A percentile compares a stretch with the other conserved stretches of the same genome.
These are phyloP conservation scores for Gastrolobium bilobum DNA, from an alignment of 306 rosid genomes.

Conservation along the genomic window DNA sequence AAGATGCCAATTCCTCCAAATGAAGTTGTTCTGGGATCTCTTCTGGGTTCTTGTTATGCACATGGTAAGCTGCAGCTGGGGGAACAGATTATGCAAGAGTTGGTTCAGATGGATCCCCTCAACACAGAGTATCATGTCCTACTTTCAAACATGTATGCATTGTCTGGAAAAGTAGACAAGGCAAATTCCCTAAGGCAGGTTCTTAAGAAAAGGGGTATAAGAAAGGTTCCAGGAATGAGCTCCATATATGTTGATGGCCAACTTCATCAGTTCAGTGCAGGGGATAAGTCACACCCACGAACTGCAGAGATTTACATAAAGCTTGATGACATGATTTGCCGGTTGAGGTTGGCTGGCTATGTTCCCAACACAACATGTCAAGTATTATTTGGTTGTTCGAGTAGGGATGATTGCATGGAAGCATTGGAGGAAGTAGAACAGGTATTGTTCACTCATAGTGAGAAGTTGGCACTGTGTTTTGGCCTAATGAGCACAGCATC, in stretches of 20 bases:
- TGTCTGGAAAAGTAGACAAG: slow-evolving; percentile 63
- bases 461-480: slow-evolving; percentile 80
- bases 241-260: slow-evolving; percentile 64
- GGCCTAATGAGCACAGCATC: slow-evolving; percentile 69
- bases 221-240: slow-evolving; percentile 81
- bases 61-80: slow-evolving; percentile 68
- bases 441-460: slow-evolving; percentile 76
- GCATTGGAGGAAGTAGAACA: slow-evolving; percentile 77
- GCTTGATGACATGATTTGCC: slow-evolving; percentile 70
- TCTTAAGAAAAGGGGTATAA: slow-evolving; percentile 63
- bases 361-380: slow-evolving; percentile 68
- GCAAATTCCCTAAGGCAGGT: slow-evolving; percentile 67
- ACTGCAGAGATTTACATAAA: slow-evolving; percentile 59
- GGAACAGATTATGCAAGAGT: slow-evolving; percentile 62
- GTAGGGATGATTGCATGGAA: slow-evolving; percentile 46
- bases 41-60: slow-evolving; percentile 71
- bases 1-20: slow-evolving; percentile 77
- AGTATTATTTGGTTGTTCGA: slow-evolving; percentile 60
- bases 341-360: slow-evolving; percentile 70
- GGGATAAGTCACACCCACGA: slow-evolving; percentile 70
- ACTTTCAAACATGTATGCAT: slow-evolving; percentile 75
- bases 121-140: slow-evolving; percentile 72
- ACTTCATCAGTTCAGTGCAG: slow-evolving; percentile 74
- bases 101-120: slow-evolving; percentile 66
- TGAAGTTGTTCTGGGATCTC: slow-evolving; percentile 78